Evolutionary conservation across 2,329 filamentous ascomycete genomes (phyloP).

Genomic region (Alternaria ventricosa): DNA sequence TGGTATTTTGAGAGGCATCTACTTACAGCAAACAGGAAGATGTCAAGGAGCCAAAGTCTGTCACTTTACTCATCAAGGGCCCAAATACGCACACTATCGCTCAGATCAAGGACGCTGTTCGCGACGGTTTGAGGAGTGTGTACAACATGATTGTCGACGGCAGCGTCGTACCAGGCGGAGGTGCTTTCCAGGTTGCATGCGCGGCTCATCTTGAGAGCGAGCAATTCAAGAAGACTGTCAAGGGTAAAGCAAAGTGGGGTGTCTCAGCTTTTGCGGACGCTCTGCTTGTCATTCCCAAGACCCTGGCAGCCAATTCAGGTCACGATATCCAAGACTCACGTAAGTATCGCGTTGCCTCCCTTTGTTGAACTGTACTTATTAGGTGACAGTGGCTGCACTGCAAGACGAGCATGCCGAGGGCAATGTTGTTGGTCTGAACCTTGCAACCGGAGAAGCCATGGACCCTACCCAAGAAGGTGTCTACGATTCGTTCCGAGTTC

Average conservation of each 20-base stretch:
- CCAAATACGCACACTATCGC: slow-evolving; percentile 96
- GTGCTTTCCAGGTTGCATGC: slow-evolving; percentile 94
- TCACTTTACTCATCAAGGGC: slow-evolving; percentile 96
- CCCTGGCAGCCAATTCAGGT: slow-evolving; percentile 91
- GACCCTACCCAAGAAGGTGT: slow-evolving; percentile 91
- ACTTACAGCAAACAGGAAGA: slow-evolving; percentile 67
- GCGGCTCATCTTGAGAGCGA: slow-evolving; percentile 87
- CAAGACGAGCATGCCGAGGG: slow-evolving; percentile 87
- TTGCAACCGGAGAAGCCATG: slow-evolving; percentile 90
- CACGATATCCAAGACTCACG: slow-evolving; percentile 95
- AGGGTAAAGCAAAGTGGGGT: slow-evolving; percentile 97
- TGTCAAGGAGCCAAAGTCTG: slow-evolving; percentile 97
- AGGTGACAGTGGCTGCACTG: slow-evolving; percentile 73
- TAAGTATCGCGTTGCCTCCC: slow-evolving; percentile 58
- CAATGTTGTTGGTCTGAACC: slow-evolving; percentile 83
- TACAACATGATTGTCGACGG: slow-evolving; percentile 99
- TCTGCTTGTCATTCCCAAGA: slow-evolving; percentile 95
- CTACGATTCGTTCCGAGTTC: slow-evolving; percentile 93
- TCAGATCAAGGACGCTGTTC: slow-evolving; percentile 94
- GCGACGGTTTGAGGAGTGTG: slow-evolving; percentile 92
- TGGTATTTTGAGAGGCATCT: neutral
- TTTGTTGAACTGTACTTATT: slow-evolving; percentile 22
- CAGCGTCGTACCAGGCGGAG: slow-evolving; percentile 91
- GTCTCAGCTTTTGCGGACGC: slow-evolving; percentile 95
- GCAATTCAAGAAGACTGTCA: slow-evolving; percentile 85